phyloP scores from a whole-genome alignment of 1,284 basidiomycete species.

The Earliella scabrosa region DNA sequence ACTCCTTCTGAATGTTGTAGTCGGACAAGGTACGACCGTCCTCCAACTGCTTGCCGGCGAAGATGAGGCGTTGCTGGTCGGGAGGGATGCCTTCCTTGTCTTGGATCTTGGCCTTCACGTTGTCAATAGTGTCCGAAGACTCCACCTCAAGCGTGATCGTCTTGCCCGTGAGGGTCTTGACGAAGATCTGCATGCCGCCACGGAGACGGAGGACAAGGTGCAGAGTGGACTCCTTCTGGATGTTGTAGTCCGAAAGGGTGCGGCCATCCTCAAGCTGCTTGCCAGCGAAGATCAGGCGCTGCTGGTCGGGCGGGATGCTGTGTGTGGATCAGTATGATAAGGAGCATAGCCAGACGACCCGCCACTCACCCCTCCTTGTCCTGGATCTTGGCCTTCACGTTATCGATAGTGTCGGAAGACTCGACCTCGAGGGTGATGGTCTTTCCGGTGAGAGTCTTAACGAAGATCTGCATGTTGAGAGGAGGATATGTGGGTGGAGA shows the following conservation, averaged over 20 bases:
- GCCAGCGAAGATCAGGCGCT: slow-evolving; percentile 78
- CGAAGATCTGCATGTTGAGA: slow-evolving; percentile 78
- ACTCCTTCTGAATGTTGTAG: slow-evolving; percentile 83
- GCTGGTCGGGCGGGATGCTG: slow-evolving; percentile 81
- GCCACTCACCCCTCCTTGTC: slow-evolving; percentile 70
- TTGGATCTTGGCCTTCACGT: slow-evolving; percentile 59
- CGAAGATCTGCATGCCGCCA: slow-evolving; percentile 78
- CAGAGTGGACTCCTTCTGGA: slow-evolving; percentile 64
- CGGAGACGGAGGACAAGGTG: slow-evolving; percentile 59
- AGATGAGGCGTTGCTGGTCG: slow-evolving; percentile 87
- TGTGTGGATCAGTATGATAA: background rate
- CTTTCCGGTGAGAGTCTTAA: slow-evolving; percentile 88
- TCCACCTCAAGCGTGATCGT: slow-evolving; percentile 56
- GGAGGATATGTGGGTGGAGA: slow-evolving; percentile 5
- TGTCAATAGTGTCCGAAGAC: slow-evolving; percentile 56
- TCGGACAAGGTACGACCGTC: slow-evolving; percentile 83
- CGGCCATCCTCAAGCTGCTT: slow-evolving; percentile 79
- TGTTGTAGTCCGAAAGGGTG: slow-evolving; percentile 77
- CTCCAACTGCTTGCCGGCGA: slow-evolving; percentile 88
- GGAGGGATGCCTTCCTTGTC: slow-evolving; percentile 72
- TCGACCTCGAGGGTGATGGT: slow-evolving; percentile 90
- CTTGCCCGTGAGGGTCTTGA: slow-evolving; percentile 66
- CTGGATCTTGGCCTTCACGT: slow-evolving; percentile 81
- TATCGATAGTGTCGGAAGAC: slow-evolving; percentile 85
- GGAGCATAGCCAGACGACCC: background rate